Base-by-base conservation (phyloP, 2,329 filamentous ascomycete species). In the Fusarium chuoi region DNA sequence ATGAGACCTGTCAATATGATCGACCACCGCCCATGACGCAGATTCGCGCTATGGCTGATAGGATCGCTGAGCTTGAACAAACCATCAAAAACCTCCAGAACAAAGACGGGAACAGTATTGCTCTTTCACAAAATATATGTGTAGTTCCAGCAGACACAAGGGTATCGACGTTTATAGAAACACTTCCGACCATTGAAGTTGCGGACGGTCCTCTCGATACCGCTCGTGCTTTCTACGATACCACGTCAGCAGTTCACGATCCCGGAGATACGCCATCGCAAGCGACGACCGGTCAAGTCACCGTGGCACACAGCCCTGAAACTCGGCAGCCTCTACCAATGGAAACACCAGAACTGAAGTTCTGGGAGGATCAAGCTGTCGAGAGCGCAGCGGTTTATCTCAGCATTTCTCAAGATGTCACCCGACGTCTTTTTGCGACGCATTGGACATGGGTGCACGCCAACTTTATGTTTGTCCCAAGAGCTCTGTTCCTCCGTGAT, bases 391-490 rank as follows among this genome's bases (percentile, higher is more conserved):
- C 60, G 14, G n/a, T 41, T 10, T 63, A 35, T 7, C 35, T 63
- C 0, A 63, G 24, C 3, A 60, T 63, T 12, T 35, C 60, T 0
- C 1, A 48, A 8, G 60, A 48, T 1, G 26, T 60, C 0, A 60
- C 60, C 3, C 54, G 20, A 3, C 42, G 54, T 33, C 41, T 63
- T 0, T 63, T 63, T 4, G 28, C 26, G 3, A 60, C 60, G 7
- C 60, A 63, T 7, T 63, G 60, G 60, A 63, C 54, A 2, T 63
- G 60, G 60, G 60, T 63, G 0, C 60, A 63, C 20, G 52, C 60
- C 0, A 63, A 63, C 18, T 63, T 63, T 11, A 63, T 63, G 60
- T 63, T 63, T 26, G 54, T 63, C 2, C 60, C 60, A 5, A 9
- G 54, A 4, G 18, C 54, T 17, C 6, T 60, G 0, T 63, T 63